Evolutionary conservation across 768 basidiomycete genomes (phyloP).

Genomic region (Amanita exitialis): DNA sequence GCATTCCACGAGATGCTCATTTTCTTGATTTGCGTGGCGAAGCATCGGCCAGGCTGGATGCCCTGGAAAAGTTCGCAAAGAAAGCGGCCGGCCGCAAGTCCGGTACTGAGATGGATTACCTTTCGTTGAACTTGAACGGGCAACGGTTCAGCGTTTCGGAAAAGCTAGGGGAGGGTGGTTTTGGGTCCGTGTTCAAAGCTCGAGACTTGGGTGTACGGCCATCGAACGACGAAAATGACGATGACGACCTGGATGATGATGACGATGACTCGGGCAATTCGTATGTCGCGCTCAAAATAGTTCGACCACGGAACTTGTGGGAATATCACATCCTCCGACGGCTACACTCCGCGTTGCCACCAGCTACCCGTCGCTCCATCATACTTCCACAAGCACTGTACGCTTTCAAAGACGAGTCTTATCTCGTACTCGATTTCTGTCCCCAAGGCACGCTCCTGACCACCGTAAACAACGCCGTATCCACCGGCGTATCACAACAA

Average conservation of each 20-base stretch:
- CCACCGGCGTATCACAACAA: slow-evolving; percentile 69
- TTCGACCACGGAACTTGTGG: slow-evolving; percentile 84
- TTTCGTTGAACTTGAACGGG: slow-evolving; percentile 53
- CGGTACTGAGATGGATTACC: slow-evolving; percentile 27
- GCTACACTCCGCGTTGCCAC: slow-evolving; percentile 60
- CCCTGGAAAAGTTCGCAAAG: slow-evolving; percentile 64
- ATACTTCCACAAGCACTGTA: slow-evolving; percentile 74
- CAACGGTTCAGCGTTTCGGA: slow-evolving; percentile 62
- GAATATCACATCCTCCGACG: slow-evolving; percentile 82
- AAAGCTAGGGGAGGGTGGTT: slow-evolving; percentile 96
- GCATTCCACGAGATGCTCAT: slow-evolving; percentile 46
- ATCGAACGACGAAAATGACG: slow-evolving; percentile 30
- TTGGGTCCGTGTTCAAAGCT: slow-evolving; percentile 91
- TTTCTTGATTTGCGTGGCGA: slow-evolving; percentile 49
- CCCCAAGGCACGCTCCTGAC: slow-evolving; percentile 89
- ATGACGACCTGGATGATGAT: slow-evolving; percentile 42
- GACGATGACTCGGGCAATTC: slow-evolving; percentile 43
- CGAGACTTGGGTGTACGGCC: slow-evolving; percentile 37
- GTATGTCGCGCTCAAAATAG: slow-evolving; percentile 83
- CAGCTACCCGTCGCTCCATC: slow-evolving; percentile 52
- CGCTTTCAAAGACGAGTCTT: slow-evolving; percentile 82
- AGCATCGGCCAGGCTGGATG: slow-evolving; percentile 51
- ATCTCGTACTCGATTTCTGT: slow-evolving; percentile 80
- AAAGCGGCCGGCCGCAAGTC: slow-evolving; percentile 28
- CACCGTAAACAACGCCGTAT: slow-evolving; percentile 76